Percentiles rank a stretch among this genome's conserved stretches.
These are phyloP conservation scores for Diaporthe australafricana DNA, from an alignment of 2,329 filamentous ascomycete genomes.

Conservation along the genomic window DNA sequence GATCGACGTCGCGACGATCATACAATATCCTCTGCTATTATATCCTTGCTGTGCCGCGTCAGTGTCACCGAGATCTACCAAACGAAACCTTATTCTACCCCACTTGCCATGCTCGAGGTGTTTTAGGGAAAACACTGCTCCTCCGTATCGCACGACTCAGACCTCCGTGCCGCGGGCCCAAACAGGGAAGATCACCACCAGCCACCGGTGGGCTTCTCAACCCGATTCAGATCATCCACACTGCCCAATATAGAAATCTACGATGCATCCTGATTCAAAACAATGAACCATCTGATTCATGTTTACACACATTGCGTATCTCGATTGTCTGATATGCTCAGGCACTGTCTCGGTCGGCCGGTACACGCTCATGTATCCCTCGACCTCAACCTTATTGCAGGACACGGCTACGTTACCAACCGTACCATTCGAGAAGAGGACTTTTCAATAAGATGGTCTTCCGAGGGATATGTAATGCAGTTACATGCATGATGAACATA, in stretches of 20 bases:
- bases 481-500: too few species aligned
- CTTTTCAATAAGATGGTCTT: too few species aligned
- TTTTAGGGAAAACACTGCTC: neutral
- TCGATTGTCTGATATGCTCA: neutral
- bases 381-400: slow-evolving; percentile 31
- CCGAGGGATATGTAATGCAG: too few species aligned
- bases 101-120: neutral
- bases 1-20: slow-evolving; percentile 12
- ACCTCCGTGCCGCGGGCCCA: too few species aligned
- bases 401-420: slow-evolving; percentile 37
- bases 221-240: neutral
- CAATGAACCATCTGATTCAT: neutral
- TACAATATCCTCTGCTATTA: neutral
- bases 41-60: slow-evolving; percentile 13
- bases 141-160: slow-evolving; percentile 9
- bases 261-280: neutral
- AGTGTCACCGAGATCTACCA: slow-evolving; percentile 6
- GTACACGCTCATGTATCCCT: neutral
- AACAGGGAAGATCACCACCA: too few species aligned
- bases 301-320: neutral
- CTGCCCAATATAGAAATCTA: slow-evolving; percentile 3
- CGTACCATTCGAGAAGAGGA: slow-evolving; percentile 27
- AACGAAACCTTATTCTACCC: slow-evolving; percentile 7
- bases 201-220: neutral
- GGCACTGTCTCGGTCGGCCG: neutral